These are phyloP conservation scores for Cyanidium caldarium DNA, from an alignment of 23 red algal genomes.

Conservation along the genomic window DNA sequence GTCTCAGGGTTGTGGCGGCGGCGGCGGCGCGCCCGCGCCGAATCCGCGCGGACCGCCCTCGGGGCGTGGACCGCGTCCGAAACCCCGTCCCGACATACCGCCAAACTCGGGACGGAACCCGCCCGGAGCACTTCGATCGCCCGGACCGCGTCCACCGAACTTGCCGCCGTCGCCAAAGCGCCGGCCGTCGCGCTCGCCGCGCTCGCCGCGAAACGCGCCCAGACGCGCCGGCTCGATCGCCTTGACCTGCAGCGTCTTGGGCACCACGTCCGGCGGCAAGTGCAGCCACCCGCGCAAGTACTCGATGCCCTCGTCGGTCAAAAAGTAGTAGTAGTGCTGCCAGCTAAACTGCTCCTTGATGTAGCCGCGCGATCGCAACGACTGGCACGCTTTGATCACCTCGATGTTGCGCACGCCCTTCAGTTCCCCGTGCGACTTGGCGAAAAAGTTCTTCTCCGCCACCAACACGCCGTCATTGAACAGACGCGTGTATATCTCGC, in stretches of 20 bases:
- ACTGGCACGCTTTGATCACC: conserved; percentile 89
- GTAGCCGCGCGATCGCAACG: conserved; percentile 60
- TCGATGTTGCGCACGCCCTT: conserved; percentile 72
- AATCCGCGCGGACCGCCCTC: too few species aligned
- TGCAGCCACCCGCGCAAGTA: conserved; percentile 82
- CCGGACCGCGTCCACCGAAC: not conserved
- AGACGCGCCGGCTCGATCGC: not conserved
- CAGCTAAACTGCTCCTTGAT: conserved; percentile 89
- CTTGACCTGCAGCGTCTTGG: not conserved
- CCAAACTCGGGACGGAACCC: not conserved
- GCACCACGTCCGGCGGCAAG: conserved; percentile 38
- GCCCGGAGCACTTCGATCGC: not conserved
- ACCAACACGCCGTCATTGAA: conserved; percentile 96
- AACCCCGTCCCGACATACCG: too few species aligned
- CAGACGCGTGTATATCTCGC: conserved; percentile 68
- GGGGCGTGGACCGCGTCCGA: too few species aligned
- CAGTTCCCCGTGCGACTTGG: conserved; percentile 66
- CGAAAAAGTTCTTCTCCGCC: conserved; percentile 58
- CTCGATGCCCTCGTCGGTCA: conserved; percentile 97
- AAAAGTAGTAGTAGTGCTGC: conserved; percentile 91
- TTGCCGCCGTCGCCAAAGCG: too few species aligned
- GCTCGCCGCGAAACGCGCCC: not conserved
- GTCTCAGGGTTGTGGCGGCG: too few species aligned
- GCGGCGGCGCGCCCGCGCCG: too few species aligned
- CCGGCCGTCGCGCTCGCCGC: not conserved